phyloP scores from a whole-genome alignment of 176 grass and related monocot species.

The Rhynchospora tenuis region DNA sequence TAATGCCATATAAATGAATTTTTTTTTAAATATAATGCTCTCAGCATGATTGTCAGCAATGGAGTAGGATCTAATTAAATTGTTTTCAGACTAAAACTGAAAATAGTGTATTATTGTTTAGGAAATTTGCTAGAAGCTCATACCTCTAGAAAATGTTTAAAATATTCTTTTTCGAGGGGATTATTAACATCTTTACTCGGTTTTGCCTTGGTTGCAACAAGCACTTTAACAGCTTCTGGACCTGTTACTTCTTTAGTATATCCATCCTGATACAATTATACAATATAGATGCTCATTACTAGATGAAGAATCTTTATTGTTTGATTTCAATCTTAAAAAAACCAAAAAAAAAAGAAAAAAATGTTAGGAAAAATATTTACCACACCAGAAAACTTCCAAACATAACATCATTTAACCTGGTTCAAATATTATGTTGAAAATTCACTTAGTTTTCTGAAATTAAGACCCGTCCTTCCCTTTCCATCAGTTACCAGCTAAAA shows the following conservation, averaged over 20 bases:
- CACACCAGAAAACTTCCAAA: background rate
- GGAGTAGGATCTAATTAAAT: background rate
- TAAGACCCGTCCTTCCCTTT: background rate
- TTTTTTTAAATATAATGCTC: background rate
- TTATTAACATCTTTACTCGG: constrained; percentile 39
- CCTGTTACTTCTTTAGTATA: constrained; percentile 71
- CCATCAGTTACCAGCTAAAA: background rate
- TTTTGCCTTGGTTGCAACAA: constrained; percentile 68
- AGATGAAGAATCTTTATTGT: background rate
- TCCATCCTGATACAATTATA: constrained; percentile 55
- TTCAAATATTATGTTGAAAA: background rate
- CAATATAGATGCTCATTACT: background rate
- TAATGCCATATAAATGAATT: background rate
- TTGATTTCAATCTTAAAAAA: background rate
- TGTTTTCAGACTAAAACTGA: background rate
- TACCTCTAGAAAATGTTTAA: constrained; percentile 67
- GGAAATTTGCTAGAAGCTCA: background rate
- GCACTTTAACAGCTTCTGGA: constrained; percentile 41
- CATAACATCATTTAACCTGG: background rate
- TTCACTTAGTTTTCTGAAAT: background rate
- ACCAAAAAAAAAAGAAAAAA: background rate
- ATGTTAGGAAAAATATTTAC: background rate
- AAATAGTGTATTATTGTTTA: background rate
- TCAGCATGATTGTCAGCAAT: background rate
- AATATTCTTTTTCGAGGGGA: constrained; percentile 51